Evolutionary conservation across 2,329 filamentous ascomycete species (phyloP).

Genomic region (Fusarium dlaminii): DNA sequence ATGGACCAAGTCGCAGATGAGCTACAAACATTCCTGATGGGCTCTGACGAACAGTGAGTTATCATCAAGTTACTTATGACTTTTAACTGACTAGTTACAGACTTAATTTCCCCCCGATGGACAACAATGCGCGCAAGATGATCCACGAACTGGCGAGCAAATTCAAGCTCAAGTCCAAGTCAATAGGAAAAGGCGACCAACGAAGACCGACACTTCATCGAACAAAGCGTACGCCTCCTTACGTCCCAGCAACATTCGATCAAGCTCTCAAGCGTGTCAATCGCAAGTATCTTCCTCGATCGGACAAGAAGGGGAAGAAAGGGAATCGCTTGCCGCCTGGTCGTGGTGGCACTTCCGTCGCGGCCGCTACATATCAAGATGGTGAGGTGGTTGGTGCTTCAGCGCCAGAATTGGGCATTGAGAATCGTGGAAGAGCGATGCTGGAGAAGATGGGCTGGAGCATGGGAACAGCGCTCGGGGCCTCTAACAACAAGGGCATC

Average conservation of each 20-base stretch:
- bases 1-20: constrained; percentile 77
- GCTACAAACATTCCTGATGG: constrained; percentile 75
- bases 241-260: constrained; percentile 66
- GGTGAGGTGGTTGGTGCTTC: constrained; percentile 88
- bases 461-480: constrained; percentile 83
- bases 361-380: constrained; percentile 69
- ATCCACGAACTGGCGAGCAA: constrained; percentile 82
- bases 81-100: constrained; percentile 52
- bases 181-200: constrained; percentile 75
- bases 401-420: constrained; percentile 82
- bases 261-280: constrained; percentile 47
- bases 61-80: background rate
- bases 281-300: constrained; percentile 65
- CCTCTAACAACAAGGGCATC: constrained; percentile 86
- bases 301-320: constrained; percentile 54
- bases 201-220: constrained; percentile 83
- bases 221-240: constrained; percentile 71
- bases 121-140: constrained; percentile 77
- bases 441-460: constrained; percentile 98
- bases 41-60: constrained; percentile 68
- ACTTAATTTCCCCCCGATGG: constrained; percentile 83
- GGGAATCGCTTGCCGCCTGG: constrained; percentile 41
- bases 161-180: constrained; percentile 85
- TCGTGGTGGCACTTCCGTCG: constrained; percentile 34
- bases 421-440: constrained; percentile 87